Evolutionary conservation across 306 rosid genomes (phyloP).

Genomic region (Medicago lupulina): DNA sequence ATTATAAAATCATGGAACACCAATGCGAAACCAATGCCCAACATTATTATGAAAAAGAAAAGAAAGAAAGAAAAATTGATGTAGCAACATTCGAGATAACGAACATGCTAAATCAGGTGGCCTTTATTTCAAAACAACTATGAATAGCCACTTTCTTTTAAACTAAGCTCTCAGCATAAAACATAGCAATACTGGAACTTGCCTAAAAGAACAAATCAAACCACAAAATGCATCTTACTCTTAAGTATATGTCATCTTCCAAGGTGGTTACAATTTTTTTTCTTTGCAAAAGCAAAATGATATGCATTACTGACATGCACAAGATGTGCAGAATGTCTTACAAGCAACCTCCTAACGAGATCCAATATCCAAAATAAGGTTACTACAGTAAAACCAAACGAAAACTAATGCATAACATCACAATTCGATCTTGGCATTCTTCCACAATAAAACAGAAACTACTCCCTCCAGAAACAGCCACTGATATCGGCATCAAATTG

Average conservation of each 20-base stretch:
- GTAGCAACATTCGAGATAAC: background rate
- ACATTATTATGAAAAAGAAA: background rate
- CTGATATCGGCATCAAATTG: background rate
- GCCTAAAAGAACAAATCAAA: constrained; percentile 22
- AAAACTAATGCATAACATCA: background rate
- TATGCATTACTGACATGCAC: background rate
- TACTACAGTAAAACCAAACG: background rate
- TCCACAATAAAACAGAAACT: background rate
- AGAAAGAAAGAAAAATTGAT: background rate
- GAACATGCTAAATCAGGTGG: constrained; percentile 14
- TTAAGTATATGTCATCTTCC: constrained; percentile 5
- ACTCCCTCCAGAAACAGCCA: background rate
- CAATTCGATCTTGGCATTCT: background rate
- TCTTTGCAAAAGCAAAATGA: background rate
- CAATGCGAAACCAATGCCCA: constrained; percentile 30
- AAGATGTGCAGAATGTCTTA: background rate
- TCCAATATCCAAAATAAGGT: background rate
- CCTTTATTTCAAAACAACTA: constrained; percentile 4
- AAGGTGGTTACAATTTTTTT: constrained; percentile 6
- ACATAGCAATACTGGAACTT: constrained; percentile 9
- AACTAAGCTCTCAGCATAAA: constrained; percentile 15
- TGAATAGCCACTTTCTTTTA: background rate
- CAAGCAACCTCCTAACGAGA: background rate
- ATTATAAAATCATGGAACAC: background rate
- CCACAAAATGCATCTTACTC: constrained; percentile 14